Percentiles rank a stretch among this genome's conserved stretches.
phyloP scores from a whole-genome alignment of 345 rosid species.

The Pistacia vera region DNA sequence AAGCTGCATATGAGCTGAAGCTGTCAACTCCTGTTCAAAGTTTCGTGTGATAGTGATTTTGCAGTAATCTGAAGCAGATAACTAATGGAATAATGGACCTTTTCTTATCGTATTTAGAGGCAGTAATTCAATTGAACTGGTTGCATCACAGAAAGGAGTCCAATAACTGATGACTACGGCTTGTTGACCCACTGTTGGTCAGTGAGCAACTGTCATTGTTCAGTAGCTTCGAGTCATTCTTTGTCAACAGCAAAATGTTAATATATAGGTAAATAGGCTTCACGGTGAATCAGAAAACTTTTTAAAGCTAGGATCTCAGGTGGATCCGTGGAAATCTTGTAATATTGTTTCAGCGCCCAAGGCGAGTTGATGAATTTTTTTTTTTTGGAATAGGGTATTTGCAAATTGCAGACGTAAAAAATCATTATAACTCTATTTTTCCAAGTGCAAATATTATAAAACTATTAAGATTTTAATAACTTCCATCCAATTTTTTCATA shows the following conservation, averaged over 20 bases:
- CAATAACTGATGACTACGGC: neutral
- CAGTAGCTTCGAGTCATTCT: neutral
- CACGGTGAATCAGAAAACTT: neutral
- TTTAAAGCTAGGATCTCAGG: neutral
- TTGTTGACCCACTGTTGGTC: neutral
- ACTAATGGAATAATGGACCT: conserved; percentile 8
- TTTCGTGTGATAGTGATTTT: conserved; percentile 30
- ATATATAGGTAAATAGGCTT: conserved; percentile 1
- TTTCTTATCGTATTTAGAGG: neutral
- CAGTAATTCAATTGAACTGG: conserved; percentile 3
- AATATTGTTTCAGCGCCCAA: neutral
- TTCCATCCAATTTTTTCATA: too few relatives aligned
- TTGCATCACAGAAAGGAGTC: conserved; percentile 4
- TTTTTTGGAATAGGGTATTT: neutral
- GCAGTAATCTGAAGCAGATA: conserved; percentile 10
- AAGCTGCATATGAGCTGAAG: conserved; percentile 88
- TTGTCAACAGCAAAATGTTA: neutral
- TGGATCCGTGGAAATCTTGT: neutral
- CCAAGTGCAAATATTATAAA: too few relatives aligned
- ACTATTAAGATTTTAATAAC: too few relatives aligned
- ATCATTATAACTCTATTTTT: too few relatives aligned
- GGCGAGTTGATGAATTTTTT: neutral
- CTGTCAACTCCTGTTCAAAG: conserved; percentile 75
- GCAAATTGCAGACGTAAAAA: too few relatives aligned
- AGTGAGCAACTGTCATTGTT: neutral